phyloP scores from a whole-genome alignment of 176 grass and related monocot species.

The Oryza glaberrima region DNA sequence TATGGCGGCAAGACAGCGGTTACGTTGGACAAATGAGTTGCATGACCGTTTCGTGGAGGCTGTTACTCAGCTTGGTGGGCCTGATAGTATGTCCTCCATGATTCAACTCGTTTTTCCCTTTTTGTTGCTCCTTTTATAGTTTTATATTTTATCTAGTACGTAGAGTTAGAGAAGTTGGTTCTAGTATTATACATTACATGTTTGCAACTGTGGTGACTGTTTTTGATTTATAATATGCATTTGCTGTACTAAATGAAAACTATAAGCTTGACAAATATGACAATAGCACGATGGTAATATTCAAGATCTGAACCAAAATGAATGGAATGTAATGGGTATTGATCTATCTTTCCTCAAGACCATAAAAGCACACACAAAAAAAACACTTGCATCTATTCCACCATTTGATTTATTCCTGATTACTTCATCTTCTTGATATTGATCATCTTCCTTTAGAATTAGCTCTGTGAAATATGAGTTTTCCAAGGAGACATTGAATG shows the following conservation, averaged over 20 bases:
- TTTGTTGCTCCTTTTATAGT: not conserved
- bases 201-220: not conserved
- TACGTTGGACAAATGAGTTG: conserved; percentile 84
- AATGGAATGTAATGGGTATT: not conserved
- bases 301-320: not conserved
- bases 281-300: not conserved
- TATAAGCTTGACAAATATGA: not conserved
- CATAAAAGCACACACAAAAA: not conserved
- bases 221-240: not conserved
- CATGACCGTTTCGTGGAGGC: conserved; percentile 76
- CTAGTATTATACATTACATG: not conserved
- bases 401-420: not conserved
- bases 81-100: conserved; percentile 61
- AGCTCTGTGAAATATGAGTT: not conserved
- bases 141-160: not conserved
- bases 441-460: not conserved
- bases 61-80: conserved; percentile 80
- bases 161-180: not conserved
- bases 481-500: not conserved
- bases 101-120: not conserved
- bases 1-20: conserved; percentile 58
- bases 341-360: not conserved
- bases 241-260: not conserved
- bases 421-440: not conserved
- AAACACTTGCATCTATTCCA: not conserved